Base-by-base conservation (phyloP, 257 asterid genomes). In the Verbena officinalis region DNA sequence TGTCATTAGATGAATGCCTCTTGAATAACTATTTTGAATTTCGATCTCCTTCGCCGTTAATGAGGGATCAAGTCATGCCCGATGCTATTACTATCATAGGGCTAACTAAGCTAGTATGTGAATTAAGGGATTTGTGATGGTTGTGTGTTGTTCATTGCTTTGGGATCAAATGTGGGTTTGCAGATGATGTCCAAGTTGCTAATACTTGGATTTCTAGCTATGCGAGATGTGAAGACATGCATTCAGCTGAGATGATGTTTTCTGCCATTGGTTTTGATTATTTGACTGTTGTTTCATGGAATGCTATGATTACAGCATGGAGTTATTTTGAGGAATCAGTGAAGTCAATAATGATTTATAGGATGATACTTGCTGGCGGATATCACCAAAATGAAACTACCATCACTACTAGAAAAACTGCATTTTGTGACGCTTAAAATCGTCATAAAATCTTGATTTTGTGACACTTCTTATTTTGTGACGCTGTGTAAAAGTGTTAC, bases 201-300 rank as follows among this genome's bases (percentile, higher is more conserved):
- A n/a, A n/a, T n/a, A n/a, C n/a, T n/a, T n/a, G n/a, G n/a, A 71
- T 83, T 60, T 53, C 86, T 30, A 83, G 79, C 9, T 80, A 80
- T 6, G 79, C 83, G 0, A 83, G 73, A 65, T 80, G 84, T 7
- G 71, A 76, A 4, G 78, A 76, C 17, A 57, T 76, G 38, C 2
- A 7, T 21, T 75, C 74, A 7, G 77, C 89, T 1, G 84, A 75
- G 73, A 80, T 59, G 70, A 78, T 80, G 9, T 83, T 83, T 65
- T 5, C 2, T 27, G 65, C 79, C 45, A 81, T 78, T 60, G 74
- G 27, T 67, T 45, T 21, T 27, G 48, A 44, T 48, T 54, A 50
- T 64, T 62, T 80, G 68, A 81, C 73, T 40, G 77, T 78, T 5
- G 83, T 88, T 36, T 88, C 96, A 1, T 88, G 95, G 95, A 88